phyloP scores from a whole-genome alignment of 352 stramenopile species.

The Salisapilia sapeloensis region DNA sequence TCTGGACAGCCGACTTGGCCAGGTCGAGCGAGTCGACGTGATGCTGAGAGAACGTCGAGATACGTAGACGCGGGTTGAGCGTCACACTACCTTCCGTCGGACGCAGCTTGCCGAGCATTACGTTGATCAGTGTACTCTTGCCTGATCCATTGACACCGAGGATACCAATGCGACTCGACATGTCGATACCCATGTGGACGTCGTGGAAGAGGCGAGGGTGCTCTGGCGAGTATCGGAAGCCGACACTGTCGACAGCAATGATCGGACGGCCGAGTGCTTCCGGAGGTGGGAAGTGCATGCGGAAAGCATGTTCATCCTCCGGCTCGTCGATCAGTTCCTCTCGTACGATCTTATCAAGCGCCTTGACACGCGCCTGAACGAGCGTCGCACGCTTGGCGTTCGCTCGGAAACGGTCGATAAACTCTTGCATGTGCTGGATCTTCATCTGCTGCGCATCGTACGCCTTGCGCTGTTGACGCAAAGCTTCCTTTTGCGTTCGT shows the following conservation, averaged over 20 bases:
- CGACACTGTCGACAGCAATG: constrained; percentile 84
- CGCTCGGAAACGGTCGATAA: constrained; percentile 91
- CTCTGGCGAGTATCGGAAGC: constrained; percentile 54
- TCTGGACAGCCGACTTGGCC: constrained; percentile 76
- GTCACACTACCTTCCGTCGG: constrained; percentile 76
- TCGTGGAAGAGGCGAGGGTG: constrained; percentile 55
- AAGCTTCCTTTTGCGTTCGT: constrained; percentile 83
- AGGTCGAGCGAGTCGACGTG: constrained; percentile 91
- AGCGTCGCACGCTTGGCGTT: constrained; percentile 92
- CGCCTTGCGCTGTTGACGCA: constrained; percentile 86
- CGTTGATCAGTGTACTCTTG: constrained; percentile 93
- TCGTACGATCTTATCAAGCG: constrained; percentile 71
- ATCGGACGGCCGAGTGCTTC: constrained; percentile 90
- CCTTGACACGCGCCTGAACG: constrained; percentile 95
- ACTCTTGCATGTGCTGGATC: constrained; percentile 94
- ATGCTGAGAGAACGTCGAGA: constrained; percentile 95
- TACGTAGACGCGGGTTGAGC: constrained; percentile 82
- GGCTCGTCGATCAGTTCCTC: constrained; percentile 85
- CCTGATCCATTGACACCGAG: constrained; percentile 86
- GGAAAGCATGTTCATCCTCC: constrained; percentile 86
- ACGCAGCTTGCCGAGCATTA: constrained; percentile 91
- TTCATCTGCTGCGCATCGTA: constrained; percentile 81
- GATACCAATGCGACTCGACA: constrained; percentile 88
- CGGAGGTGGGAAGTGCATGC: constrained; percentile 90
- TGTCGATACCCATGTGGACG: constrained; percentile 95